phyloP scores from a whole-genome alignment of 768 basidiomycete species.

The Lentinula sp. region DNA sequence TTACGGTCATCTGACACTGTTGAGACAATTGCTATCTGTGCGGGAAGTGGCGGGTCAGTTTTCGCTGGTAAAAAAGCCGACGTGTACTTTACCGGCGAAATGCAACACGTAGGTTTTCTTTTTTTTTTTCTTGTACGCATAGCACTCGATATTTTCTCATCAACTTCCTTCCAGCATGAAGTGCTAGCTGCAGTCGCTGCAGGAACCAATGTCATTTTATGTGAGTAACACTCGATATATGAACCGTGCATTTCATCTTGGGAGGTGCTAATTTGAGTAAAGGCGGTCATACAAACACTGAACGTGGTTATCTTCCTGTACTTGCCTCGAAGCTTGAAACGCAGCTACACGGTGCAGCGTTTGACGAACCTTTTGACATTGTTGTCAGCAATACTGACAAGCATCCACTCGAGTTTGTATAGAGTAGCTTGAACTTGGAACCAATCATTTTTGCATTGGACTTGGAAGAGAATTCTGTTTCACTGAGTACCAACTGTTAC shows the following conservation, averaged over 20 bases:
- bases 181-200: slow-evolving; percentile 74
- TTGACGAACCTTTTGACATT: slow-evolving; percentile 45
- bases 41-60: slow-evolving; percentile 82
- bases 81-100: slow-evolving; percentile 90
- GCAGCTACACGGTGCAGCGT: slow-evolving; percentile 38
- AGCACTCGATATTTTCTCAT: background rate
- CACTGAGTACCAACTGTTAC: background rate
- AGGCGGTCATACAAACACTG: slow-evolving; percentile 94
- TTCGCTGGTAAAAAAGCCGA: slow-evolving; percentile 71
- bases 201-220: slow-evolving; percentile 79
- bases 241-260: background rate
- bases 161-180: slow-evolving; percentile 57
- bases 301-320: slow-evolving; percentile 83
- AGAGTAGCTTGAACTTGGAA: background rate
- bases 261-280: background rate
- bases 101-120: slow-evolving; percentile 63
- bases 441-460: too few species aligned
- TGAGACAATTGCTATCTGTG: slow-evolving; percentile 79
- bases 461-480: too few species aligned
- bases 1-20: slow-evolving; percentile 27
- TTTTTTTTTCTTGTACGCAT: background rate
- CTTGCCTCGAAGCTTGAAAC: slow-evolving; percentile 58
- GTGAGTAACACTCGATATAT: slow-evolving; percentile 35
- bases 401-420: slow-evolving; percentile 68
- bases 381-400: slow-evolving; percentile 66